Evolutionary conservation across 1,284 basidiomycete genomes (phyloP), one percentile per base, ranked within the genome.

Genomic region (Leccinum brunneo-olivaceum): DNA sequence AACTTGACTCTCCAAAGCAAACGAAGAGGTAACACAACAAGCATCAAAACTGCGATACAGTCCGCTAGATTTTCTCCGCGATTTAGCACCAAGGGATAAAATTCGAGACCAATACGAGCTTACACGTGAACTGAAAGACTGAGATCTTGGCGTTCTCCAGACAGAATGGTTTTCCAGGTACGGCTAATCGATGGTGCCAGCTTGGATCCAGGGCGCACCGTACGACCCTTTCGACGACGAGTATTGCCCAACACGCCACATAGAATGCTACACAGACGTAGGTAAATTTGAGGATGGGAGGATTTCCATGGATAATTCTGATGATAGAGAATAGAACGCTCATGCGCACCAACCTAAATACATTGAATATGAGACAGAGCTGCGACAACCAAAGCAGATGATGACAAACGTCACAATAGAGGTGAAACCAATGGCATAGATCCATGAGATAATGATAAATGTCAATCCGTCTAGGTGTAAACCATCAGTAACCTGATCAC

Each of bases 251-350:
- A 30, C 39, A 41, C 3, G 16, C 44, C 10, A n/a, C 40, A 35
- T 34, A 48, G 47, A 48, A 53, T 8, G 23, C 30, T 2, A 33
- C 42, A 16, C 53, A 47, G 6, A 28, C 38, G 10, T 48, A 47
- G 8, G 45, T 30, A 15, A 57, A 39, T 34, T 29, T 49, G n/a
- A 49, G 43, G 20, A 61, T 39, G 34, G n/a, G 29, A 20, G 37
- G 12, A 11, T 9, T 14, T 28, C 39, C 30, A 11, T 37, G 34
- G 34, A 38, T 18, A 15, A 56, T 56, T 21, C 53, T 45, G 41
- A 54, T 54, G 27, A 55, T 48, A 6, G 53, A 56, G 21, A 54
- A 54, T 15, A 54, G 29, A 14, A 56, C 18, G 19, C 51, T 54
- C 48, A 48, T 50, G 42, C 45, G 52, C 12, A 28, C 50, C 20